Conservation (phyloP, 2,329 filamentous ascomycete genomes). For the Clonostachys byssicola region DNA sequence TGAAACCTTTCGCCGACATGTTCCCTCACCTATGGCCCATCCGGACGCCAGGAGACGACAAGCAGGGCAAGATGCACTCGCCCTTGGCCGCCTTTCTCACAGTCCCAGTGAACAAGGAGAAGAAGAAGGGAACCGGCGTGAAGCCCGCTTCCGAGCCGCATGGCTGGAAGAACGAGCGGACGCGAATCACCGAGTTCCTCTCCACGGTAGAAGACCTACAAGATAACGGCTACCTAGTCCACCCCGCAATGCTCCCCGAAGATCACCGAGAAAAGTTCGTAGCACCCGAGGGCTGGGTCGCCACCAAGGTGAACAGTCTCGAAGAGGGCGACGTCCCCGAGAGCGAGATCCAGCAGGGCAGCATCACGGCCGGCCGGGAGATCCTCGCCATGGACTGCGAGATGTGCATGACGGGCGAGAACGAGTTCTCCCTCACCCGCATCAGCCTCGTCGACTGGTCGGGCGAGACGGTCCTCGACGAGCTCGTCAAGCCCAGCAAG, state of each 20-base stretch:
- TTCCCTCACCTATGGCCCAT: constrained; percentile 90
- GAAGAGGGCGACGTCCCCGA: constrained; percentile 67
- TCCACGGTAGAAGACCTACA: constrained; percentile 68
- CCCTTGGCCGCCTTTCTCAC: constrained; percentile 82
- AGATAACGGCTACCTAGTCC: constrained; percentile 80
- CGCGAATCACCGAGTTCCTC: constrained; percentile 77
- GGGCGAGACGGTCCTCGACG: constrained; percentile 76
- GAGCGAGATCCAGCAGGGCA: constrained; percentile 70
- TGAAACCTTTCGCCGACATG: constrained; percentile 71
- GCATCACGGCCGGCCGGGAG: constrained; percentile 75
- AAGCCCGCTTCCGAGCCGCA: constrained; percentile 60
- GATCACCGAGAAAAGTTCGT: constrained; percentile 49
- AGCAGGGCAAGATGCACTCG: constrained; percentile 76
- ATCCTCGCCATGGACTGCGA: constrained; percentile 89
- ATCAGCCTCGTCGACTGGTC: constrained; percentile 87
- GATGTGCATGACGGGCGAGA: constrained; percentile 87
- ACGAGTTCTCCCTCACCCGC: constrained; percentile 78
- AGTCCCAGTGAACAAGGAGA: constrained; percentile 66
- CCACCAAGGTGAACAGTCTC: constrained; percentile 64
- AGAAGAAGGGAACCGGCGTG: constrained; percentile 48
- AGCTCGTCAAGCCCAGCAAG: constrained; percentile 84
- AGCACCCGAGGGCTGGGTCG: constrained; percentile 72
- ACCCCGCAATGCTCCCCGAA: constrained; percentile 69
- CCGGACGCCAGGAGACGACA: constrained; percentile 81
- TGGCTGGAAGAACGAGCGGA: constrained; percentile 70